Evolutionary conservation across 371 early-diverging fungal species (phyloP).

Genomic region (Scutellospora calospora): DNA sequence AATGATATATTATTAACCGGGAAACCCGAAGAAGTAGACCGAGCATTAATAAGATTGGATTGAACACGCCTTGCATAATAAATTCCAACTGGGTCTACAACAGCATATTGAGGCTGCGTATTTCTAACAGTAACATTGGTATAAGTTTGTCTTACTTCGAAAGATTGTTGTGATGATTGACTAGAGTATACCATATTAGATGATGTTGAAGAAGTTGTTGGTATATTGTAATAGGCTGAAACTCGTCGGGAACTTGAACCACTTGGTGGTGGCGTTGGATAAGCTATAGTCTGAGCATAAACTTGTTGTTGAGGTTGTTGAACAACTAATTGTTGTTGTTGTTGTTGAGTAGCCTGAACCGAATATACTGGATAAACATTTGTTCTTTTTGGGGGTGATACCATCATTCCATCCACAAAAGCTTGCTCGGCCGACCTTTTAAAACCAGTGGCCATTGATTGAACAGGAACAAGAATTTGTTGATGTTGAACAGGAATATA

Average conservation of each 20-base stretch:
- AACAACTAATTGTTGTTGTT: slow-evolving; percentile 1
- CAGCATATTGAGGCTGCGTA: background rate
- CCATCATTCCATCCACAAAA: slow-evolving; percentile 38
- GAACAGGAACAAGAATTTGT: slow-evolving; percentile 15
- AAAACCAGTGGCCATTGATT: slow-evolving; percentile 26
- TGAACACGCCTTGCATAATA: background rate
- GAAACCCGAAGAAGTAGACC: background rate
- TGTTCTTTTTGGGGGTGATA: slow-evolving; percentile 38
- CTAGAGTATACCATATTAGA: background rate
- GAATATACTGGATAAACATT: background rate
- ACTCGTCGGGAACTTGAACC: background rate
- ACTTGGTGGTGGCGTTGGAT: slow-evolving; percentile 4
- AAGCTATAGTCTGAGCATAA: slow-evolving; percentile 1
- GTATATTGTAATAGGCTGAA: background rate
- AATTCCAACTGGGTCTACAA: background rate
- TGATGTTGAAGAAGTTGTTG: background rate
- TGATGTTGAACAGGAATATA: background rate
- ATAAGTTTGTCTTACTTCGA: background rate
- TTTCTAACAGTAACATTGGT: background rate
- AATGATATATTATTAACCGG: slow-evolving; percentile 23
- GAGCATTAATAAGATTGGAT: slow-evolving; percentile 9
- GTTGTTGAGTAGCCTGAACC: background rate
- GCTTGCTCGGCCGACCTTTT: slow-evolving; percentile 41
- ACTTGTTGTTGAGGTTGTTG: background rate
- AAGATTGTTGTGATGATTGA: background rate